A percentile compares a stretch with the other conserved stretches of the same genome.
Evolutionary conservation across 768 basidiomycete genomes (phyloP).

Genomic region (Rubroboletus satanas): DNA sequence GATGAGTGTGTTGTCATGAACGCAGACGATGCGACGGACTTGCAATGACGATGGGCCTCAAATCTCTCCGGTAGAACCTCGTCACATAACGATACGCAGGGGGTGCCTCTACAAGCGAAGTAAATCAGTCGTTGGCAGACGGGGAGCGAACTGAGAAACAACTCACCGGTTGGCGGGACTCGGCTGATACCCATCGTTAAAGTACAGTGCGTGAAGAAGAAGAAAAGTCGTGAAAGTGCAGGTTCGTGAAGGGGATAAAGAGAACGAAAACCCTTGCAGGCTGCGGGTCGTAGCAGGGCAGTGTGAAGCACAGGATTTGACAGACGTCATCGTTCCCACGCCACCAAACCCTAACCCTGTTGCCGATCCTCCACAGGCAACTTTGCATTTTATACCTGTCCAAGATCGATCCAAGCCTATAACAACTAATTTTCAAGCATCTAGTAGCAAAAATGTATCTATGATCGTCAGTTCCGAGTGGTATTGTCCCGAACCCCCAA

Average conservation of each 20-base stretch:
- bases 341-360: constrained; percentile 8
- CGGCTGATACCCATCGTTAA: constrained; percentile 16
- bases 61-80: constrained; percentile 50
- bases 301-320: constrained; percentile 2
- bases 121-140: not conserved
- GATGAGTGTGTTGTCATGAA: not conserved
- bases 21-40: constrained; percentile 32
- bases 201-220: not conserved
- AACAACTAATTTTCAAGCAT: not conserved
- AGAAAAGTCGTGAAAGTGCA: not conserved
- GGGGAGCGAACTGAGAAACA: not conserved
- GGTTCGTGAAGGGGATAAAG: not conserved
- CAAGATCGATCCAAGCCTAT: too few species aligned
- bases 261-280: not conserved
- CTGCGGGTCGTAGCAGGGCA: not conserved
- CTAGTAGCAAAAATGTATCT: constrained; percentile 1
- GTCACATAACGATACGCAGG: constrained; percentile 60
- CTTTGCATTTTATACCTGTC: too few species aligned
- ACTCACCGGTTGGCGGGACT: constrained; percentile 14
- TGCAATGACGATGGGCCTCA: constrained; percentile 57
- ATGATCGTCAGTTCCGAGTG: not conserved
- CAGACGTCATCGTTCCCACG: constrained; percentile 25
- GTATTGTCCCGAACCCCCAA: not conserved
- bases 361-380: too few species aligned
- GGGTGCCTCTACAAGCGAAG: constrained; percentile 34